Percentiles rank a stretch among this genome's conserved stretches.
These are phyloP conservation scores for Cladosporium phlei DNA, from an alignment of 2,329 filamentous ascomycete species.

Conservation along the genomic window DNA sequence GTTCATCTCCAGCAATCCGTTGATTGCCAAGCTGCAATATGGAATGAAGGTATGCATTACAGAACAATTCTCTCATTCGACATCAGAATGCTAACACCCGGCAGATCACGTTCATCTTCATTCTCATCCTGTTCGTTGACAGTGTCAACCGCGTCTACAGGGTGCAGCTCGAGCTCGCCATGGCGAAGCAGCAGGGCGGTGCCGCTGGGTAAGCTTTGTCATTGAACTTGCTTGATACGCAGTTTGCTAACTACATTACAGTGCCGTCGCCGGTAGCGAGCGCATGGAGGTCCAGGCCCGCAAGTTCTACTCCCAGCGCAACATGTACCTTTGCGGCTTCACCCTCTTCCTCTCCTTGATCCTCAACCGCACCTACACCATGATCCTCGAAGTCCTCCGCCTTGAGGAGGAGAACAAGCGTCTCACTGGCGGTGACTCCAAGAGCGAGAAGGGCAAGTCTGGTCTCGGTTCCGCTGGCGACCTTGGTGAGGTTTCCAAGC, in stretches of 20 bases:
- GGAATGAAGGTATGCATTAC: conserved; percentile 82
- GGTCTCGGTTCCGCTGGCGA: conserved; percentile 69
- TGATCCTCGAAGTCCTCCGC: conserved; percentile 88
- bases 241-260: conserved; percentile 31
- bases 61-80: background rate
- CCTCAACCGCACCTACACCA: conserved; percentile 96
- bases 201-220: conserved; percentile 45
- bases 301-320: conserved; percentile 99
- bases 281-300: conserved; percentile 97
- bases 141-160: conserved; percentile 95
- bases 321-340: conserved; percentile 99
- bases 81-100: background rate
- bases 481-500: conserved; percentile 66
- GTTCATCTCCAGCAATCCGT: conserved; percentile 86
- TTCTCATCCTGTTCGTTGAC: conserved; percentile 95
- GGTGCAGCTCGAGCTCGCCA: conserved; percentile 81
- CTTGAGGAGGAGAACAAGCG: conserved; percentile 88
- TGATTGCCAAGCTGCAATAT: conserved; percentile 91
- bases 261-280: conserved; percentile 73
- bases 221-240: background rate
- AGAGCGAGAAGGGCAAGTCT: conserved; percentile 57
- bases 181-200: conserved; percentile 57
- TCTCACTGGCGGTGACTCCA: conserved; percentile 62
- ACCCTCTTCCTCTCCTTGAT: conserved; percentile 98
- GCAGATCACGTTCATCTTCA: conserved; percentile 96